phyloP scores from a whole-genome alignment of 2,329 filamentous ascomycete species.

The Xylaria multiplex region DNA sequence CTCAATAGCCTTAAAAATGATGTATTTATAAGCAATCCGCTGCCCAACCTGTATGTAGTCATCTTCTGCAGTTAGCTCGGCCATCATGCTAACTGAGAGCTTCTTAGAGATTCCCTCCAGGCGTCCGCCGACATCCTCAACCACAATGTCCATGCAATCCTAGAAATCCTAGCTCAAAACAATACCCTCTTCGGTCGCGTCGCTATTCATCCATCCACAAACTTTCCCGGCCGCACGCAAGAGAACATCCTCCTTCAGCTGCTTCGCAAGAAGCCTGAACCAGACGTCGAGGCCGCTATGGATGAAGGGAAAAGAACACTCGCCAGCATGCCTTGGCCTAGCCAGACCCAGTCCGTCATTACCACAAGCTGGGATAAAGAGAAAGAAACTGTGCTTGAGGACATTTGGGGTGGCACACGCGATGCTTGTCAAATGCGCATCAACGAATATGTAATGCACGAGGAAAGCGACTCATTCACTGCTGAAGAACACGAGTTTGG shows the following conservation, averaged over 20 bases:
- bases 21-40: slow-evolving; percentile 69
- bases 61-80: background rate
- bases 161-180: slow-evolving; percentile 72
- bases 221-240: slow-evolving; percentile 76
- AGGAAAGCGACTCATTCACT: slow-evolving; percentile 75
- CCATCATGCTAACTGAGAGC: slow-evolving; percentile 9
- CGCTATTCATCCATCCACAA: slow-evolving; percentile 79
- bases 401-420: slow-evolving; percentile 52
- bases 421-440: slow-evolving; percentile 49
- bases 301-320: slow-evolving; percentile 66
- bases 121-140: slow-evolving; percentile 77
- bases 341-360: no score
- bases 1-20: slow-evolving; percentile 71
- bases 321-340: slow-evolving; percentile 28
- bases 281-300: slow-evolving; percentile 78
- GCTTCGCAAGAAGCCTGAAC: slow-evolving; percentile 85
- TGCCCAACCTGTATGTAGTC: slow-evolving; percentile 71
- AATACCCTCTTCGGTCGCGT: slow-evolving; percentile 74
- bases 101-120: slow-evolving; percentile 72
- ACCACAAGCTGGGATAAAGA: slow-evolving; percentile 46
- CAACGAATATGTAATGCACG: slow-evolving; percentile 53
- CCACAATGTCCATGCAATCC: slow-evolving; percentile 73
- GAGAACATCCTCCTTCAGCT: slow-evolving; percentile 74
- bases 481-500: slow-evolving; percentile 74
- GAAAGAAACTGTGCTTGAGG: slow-evolving; percentile 52